phyloP scores from a whole-genome alignment of 2,329 filamentous ascomycete genomes.

The Diaporthe vexans region DNA sequence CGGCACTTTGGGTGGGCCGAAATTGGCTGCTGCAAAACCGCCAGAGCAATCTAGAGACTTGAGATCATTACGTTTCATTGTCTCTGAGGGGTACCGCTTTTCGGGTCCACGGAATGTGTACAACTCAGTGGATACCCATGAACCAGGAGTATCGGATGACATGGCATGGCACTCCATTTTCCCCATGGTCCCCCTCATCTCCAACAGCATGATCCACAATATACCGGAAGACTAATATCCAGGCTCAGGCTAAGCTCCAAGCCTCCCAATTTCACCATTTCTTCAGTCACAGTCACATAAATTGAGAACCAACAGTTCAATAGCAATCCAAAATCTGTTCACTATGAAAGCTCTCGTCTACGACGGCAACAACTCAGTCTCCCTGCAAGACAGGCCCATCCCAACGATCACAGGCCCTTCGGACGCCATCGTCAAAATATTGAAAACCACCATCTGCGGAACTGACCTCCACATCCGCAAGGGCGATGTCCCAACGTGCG shows the following conservation, averaged over 20 bases:
- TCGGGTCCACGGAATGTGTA: background rate
- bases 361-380: constrained; percentile 50
- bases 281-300: background rate
- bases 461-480: constrained; percentile 69
- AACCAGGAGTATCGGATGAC: background rate
- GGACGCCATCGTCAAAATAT: constrained; percentile 64
- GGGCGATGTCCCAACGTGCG: constrained; percentile 64
- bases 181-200: too few species aligned
- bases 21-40: background rate
- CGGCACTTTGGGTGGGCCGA: background rate
- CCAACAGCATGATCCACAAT: background rate
- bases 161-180: background rate
- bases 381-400: constrained; percentile 57
- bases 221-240: background rate
- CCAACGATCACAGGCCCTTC: constrained; percentile 57
- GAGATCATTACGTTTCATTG: background rate
- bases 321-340: constrained; percentile 34
- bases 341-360: constrained; percentile 64
- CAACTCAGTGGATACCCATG: background rate
- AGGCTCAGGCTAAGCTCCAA: background rate
- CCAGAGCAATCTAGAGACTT: background rate
- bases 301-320: background rate
- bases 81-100: background rate
- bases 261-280: background rate
- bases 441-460: constrained; percentile 66